Percentiles rank a stretch among this genome's conserved stretches.
Conservation (phyloP, 2,329 filamentous ascomycete species). For the Trichoderma guizhouense region DNA sequence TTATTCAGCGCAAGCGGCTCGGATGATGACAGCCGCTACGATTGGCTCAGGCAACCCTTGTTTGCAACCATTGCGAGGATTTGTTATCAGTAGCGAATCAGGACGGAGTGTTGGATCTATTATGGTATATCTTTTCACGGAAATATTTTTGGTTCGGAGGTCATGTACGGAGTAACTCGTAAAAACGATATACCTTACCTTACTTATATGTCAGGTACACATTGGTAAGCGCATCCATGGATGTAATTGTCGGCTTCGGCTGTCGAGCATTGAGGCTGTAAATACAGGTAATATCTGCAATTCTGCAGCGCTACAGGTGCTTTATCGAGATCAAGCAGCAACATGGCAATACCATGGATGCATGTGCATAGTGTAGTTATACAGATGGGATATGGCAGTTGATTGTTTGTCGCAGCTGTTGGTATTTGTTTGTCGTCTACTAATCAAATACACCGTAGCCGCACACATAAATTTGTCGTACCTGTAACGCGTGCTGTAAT, state of each 20-base stretch:
- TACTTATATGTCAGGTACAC: no score
- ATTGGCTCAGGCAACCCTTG: neutral
- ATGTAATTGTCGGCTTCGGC: neutral
- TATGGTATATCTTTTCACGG: neutral
- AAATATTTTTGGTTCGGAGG: neutral
- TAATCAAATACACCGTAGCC: neutral
- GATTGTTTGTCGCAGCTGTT: neutral
- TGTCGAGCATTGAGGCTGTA: neutral
- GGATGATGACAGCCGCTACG: neutral
- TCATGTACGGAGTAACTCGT: neutral
- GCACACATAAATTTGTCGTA: neutral
- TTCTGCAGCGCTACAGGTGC: neutral
- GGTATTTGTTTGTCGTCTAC: neutral
- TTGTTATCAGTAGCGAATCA: slow-evolving; percentile 6
- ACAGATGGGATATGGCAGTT: neutral
- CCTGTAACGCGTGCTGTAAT: neutral
- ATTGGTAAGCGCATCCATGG: neutral
- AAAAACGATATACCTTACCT: neutral
- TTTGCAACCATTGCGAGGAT: neutral
- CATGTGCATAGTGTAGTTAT: neutral
- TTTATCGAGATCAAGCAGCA: neutral
- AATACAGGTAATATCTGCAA: neutral
- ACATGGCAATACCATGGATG: neutral
- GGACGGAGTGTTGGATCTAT: neutral
- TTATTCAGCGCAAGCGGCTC: neutral